Percentiles rank a stretch among this genome's conserved stretches.
Conservation (phyloP, 2,329 filamentous ascomycete genomes). For the Talaromyces sp. region DNA sequence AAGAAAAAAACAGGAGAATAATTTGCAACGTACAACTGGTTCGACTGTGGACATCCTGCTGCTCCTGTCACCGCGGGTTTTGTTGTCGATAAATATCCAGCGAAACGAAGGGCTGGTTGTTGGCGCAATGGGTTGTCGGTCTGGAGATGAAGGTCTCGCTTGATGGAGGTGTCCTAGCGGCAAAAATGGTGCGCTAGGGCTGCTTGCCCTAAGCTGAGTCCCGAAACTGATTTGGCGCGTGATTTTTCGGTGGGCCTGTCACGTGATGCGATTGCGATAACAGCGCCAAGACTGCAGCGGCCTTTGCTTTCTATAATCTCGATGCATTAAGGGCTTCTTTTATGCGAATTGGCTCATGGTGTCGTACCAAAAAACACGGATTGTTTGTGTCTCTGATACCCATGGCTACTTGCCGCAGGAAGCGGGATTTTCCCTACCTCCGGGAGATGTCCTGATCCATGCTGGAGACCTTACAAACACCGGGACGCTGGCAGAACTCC, state of each 20-base stretch:
- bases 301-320: not conserved
- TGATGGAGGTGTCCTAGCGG: conserved; percentile 30
- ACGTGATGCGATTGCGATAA: not conserved
- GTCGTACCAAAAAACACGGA: conserved; percentile 41
- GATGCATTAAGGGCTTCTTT: not conserved
- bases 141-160: conserved; percentile 37
- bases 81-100: conserved; percentile 36
- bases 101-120: conserved; percentile 35
- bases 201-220: conserved; percentile 30
- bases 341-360: conserved; percentile 15
- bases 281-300: not conserved
- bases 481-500: conserved; percentile 49
- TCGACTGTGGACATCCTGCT: conserved; percentile 63
- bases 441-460: conserved; percentile 56
- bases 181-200: conserved; percentile 15
- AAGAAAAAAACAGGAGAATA: conserved; percentile 1
- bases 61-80: conserved; percentile 37
- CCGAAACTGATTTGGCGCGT: not conserved
- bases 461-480: conserved; percentile 57
- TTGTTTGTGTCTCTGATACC: conserved; percentile 58
- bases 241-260: not conserved
- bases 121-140: conserved; percentile 41
- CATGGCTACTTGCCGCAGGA: conserved; percentile 49
- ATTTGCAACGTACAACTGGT: conserved; percentile 55
- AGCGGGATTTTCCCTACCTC: conserved; percentile 48